Percentiles rank a stretch among this genome's conserved stretches.
Conservation (phyloP, 1,284 basidiomycete species). For the Cryptococcus deneoformans region DNA sequence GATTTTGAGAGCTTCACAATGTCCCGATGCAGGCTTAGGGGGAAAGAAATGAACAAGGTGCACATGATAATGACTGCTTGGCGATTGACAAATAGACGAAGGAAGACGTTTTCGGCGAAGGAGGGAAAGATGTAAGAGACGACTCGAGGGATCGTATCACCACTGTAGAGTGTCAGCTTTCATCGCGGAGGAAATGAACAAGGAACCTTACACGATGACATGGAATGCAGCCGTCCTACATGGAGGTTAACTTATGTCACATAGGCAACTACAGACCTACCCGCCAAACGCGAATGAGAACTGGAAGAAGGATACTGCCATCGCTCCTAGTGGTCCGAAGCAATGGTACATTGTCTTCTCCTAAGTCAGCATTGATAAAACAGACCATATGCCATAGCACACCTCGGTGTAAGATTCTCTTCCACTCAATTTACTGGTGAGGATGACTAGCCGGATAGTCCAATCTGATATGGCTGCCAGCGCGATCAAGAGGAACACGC, state of each 20-base stretch:
- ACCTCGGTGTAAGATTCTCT: constrained; percentile 86
- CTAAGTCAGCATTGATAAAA: neutral
- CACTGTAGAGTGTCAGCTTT: constrained; percentile 40
- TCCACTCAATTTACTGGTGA: constrained; percentile 95
- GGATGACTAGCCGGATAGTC: constrained; percentile 90
- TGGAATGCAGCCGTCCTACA: constrained; percentile 93
- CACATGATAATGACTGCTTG: constrained; percentile 83
- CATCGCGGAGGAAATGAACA: too few relatives aligned
- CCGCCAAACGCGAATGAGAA: constrained; percentile 97
- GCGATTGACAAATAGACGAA: constrained; percentile 76
- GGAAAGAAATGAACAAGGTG: constrained; percentile 86
- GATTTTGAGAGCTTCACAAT: constrained; percentile 96
- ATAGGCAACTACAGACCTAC: constrained; percentile 19
- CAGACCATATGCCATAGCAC: constrained; percentile 8
- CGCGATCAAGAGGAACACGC: constrained; percentile 72
- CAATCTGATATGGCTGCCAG: constrained; percentile 55
- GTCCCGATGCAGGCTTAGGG: constrained; percentile 91
- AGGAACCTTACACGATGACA: constrained; percentile 59
- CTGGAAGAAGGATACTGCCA: constrained; percentile 95
- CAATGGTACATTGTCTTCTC: constrained; percentile 81
- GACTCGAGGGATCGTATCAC: constrained; percentile 96
- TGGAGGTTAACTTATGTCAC: neutral
- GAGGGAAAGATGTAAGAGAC: constrained; percentile 80
- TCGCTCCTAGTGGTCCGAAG: constrained; percentile 82
- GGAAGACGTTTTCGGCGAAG: constrained; percentile 63